phyloP scores from a whole-genome alignment of 2,329 filamentous ascomycete species.

The Diplocarpon mali region DNA sequence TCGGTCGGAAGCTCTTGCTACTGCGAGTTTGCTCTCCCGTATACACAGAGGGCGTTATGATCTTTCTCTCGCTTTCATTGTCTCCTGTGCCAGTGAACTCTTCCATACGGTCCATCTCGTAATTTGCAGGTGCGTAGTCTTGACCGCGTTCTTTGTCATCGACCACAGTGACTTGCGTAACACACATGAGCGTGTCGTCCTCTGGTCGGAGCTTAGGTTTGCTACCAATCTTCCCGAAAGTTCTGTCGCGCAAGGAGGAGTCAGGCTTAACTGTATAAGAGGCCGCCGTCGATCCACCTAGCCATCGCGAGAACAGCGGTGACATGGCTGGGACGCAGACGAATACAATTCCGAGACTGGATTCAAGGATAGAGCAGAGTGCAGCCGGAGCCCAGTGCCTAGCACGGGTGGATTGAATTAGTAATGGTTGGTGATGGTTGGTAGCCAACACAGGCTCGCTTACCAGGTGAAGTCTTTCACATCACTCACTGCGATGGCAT shows the following conservation, averaged over 20 bases:
- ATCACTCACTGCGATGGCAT: slow-evolving; percentile 3
- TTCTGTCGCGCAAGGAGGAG: background rate
- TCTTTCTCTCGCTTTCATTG: slow-evolving; percentile 4
- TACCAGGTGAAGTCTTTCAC: slow-evolving; percentile 8
- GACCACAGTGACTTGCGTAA: slow-evolving; percentile 3
- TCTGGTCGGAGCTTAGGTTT: slow-evolving; percentile 4
- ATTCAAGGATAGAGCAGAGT: slow-evolving; percentile 10
- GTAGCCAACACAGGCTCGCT: background rate
- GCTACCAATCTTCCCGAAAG: slow-evolving; percentile 7
- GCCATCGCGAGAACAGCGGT: slow-evolving; percentile 6
- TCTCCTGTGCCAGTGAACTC: background rate
- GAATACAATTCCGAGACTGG: slow-evolving; percentile 10
- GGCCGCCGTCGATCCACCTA: slow-evolving; percentile 1
- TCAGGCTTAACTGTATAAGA: slow-evolving; percentile 3
- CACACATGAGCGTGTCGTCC: slow-evolving; percentile 8
- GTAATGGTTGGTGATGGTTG: background rate
- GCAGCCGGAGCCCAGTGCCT: slow-evolving; percentile 11
- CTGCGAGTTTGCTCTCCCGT: too few species aligned
- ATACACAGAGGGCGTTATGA: background rate
- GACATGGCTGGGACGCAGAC: slow-evolving; percentile 11
- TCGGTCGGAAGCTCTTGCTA: too few species aligned
- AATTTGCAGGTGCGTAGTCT: background rate
- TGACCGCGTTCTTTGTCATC: slow-evolving; percentile 1
- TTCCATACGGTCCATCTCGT: slow-evolving; percentile 5
- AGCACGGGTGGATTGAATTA: background rate